Base-by-base conservation (phyloP, 2,329 filamentous ascomycete species). In the Fusarium albosuccineum region DNA sequence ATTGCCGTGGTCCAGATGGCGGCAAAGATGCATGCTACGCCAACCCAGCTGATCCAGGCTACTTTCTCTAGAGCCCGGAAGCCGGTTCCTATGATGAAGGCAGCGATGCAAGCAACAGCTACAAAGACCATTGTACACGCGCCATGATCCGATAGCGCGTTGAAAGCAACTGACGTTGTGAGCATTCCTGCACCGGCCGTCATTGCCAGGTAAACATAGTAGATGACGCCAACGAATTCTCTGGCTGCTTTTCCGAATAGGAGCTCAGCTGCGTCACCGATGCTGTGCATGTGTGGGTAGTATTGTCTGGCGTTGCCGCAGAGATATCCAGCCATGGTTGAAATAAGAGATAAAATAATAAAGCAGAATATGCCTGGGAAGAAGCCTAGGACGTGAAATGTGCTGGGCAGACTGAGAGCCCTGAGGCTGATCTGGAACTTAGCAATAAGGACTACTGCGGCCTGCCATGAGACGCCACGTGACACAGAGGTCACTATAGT, bases 281-380 rank as follows among this genome's bases (percentile, higher is more conserved):
- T 22, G 17, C 17, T 22, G 17, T 22, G 17, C 17, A 22, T 22
- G 17, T 22, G 17, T 22, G 17, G 17, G 17, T 22, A 22, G 17
- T 22, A 22, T 22, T 22, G 17, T 22, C 17, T 22, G 17, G 17
- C 17, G 17, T 22, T 22, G 17, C 17, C 17, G 17, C 41, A 44
- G 10, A 27, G 41, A 29, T 50, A 50, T 2, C 33, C 46, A 13
- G 46, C 46, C 46, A 39, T 39, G 33, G 33, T 37, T 50, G 46
- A 50, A 8, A 37, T 50, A 17, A 26, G 27, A 26, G 46, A 9
- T 7, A 50, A 11, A 16, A 50, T 39, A 7, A 50, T 30, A 30
- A 50, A 50, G n/a, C 30, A 50, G 37, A 50, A 50, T n/a, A 37
- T 50, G 46, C 33, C 34, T 8, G 46, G 34, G 37, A 50, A 50